Conservation (phyloP, 331 rosid species). For the Pyrus hybrid region DNA sequence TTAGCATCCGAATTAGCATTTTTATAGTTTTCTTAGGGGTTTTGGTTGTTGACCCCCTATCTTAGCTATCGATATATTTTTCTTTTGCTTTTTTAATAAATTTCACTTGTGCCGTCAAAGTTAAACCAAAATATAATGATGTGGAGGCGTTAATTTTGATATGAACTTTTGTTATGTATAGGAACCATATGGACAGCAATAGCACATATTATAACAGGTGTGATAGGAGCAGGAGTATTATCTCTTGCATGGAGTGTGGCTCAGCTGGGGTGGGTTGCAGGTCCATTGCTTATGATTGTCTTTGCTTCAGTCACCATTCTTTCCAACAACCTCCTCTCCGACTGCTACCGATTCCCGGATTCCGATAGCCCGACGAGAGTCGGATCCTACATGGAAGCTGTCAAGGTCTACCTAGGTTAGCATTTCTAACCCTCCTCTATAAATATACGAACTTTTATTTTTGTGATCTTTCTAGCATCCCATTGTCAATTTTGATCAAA, state of each 20-base stretch:
- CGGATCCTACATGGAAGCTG: conserved; percentile 39
- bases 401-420: conserved; percentile 30
- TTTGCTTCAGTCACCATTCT: conserved; percentile 43
- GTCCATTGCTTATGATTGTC: conserved; percentile 29
- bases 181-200: conserved; percentile 42
- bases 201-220: conserved; percentile 69
- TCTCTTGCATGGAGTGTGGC: conserved; percentile 75
- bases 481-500: not conserved
- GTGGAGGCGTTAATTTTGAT: not conserved
- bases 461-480: not conserved
- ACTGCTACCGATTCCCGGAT: conserved; percentile 47
- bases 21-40: too few species aligned
- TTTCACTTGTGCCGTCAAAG: too few species aligned
- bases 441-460: not conserved
- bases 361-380: conserved; percentile 28
- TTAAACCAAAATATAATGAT: not conserved
- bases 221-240: conserved; percentile 78
- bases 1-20: too few species aligned
- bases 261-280: conserved; percentile 75
- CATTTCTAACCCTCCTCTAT: not conserved
- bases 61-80: not conserved
- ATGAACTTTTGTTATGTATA: not conserved
- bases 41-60: not conserved
- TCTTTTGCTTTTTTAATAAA: not conserved
- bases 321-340: conserved; percentile 36